Evolutionary conservation across 2,329 filamentous ascomycete genomes (phyloP).

Genomic region (Xylariaceae sp.): DNA sequence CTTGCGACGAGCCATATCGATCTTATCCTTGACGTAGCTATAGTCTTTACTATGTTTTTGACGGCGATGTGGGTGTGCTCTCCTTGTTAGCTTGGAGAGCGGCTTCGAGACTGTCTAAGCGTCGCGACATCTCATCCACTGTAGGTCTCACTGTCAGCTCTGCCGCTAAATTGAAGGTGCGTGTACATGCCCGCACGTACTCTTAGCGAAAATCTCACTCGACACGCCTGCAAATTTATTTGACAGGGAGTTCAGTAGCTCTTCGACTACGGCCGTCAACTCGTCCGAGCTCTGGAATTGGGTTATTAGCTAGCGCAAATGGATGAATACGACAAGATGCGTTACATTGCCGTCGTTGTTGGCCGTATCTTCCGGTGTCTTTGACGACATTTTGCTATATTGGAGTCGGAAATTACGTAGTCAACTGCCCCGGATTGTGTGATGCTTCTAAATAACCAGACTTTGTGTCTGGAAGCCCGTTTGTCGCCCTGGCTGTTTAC

Average conservation of each 20-base stretch:
- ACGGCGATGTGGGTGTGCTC: constrained; percentile 45
- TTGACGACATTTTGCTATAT: constrained; percentile 34
- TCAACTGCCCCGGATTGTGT: background rate
- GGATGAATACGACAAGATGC: background rate
- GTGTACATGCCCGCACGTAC: constrained; percentile 52
- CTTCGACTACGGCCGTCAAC: constrained; percentile 80
- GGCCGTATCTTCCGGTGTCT: constrained; percentile 31
- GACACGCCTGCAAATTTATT: constrained; percentile 86
- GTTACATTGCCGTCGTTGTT: constrained; percentile 29
- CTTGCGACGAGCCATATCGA: constrained; percentile 26
- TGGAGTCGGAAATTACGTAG: background rate
- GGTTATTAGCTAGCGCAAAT: background rate
- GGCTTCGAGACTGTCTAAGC: constrained; percentile 82
- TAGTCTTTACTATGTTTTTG: constrained; percentile 43
- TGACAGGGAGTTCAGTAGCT: constrained; percentile 82
- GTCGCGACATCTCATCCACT: constrained; percentile 95
- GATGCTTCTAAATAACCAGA: too few relatives aligned
- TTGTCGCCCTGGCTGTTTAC: too few relatives aligned
- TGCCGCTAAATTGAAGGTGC: background rate
- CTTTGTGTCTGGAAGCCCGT: too few relatives aligned
- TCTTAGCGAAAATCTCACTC: constrained; percentile 86
- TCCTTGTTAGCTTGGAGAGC: constrained; percentile 67
- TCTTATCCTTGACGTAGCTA: constrained; percentile 3
- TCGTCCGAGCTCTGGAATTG: constrained; percentile 55
- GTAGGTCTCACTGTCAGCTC: constrained; percentile 14